A percentile compares a stretch with the other conserved stretches of the same genome.
Evolutionary conservation across 1,139 yeast species (phyloP).

Genomic region (Lodderomyces pseudojiufengensis): DNA sequence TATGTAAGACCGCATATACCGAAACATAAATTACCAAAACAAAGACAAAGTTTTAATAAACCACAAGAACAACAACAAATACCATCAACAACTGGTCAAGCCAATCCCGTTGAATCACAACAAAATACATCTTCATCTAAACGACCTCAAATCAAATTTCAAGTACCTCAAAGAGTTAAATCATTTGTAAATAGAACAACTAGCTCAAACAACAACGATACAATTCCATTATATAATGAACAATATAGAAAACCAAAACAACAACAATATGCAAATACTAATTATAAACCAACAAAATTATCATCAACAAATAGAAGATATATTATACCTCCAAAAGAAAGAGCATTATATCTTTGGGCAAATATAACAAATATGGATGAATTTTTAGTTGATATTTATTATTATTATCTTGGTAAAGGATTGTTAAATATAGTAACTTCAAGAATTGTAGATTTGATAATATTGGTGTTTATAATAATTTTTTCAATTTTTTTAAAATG

Average conservation of each 20-base stretch:
- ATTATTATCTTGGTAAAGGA: slow-evolving; percentile 84
- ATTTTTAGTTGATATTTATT: slow-evolving; percentile 77
- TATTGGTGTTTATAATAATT: slow-evolving; percentile 72
- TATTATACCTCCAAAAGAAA: slow-evolving; percentile 58
- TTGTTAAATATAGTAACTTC: slow-evolving; percentile 68
- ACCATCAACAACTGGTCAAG: too few species aligned
- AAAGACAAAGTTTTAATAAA: neutral
- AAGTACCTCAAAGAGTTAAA: slow-evolving; percentile 9
- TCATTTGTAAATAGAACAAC: slow-evolving; percentile 1
- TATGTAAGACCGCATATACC: slow-evolving; percentile 12
- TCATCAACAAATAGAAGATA: slow-evolving; percentile 17
- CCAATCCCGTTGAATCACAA: too few species aligned
- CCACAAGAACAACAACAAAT: neutral
- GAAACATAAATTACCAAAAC: neutral
- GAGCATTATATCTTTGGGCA: slow-evolving; percentile 95
- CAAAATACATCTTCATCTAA: neutral
- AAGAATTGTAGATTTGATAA: slow-evolving; percentile 61
- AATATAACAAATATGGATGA: slow-evolving; percentile 87
- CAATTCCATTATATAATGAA: slow-evolving; percentile 9
- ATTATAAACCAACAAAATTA: slow-evolving; percentile 10
- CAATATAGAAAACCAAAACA: slow-evolving; percentile 11
- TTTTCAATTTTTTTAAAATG: slow-evolving; percentile 77
- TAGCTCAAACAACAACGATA: slow-evolving; percentile 1
- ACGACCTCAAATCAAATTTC: slow-evolving; percentile 10
- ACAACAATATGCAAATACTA: slow-evolving; percentile 8